These are phyloP conservation scores for Candida pseudoglaebosa DNA, from an alignment of 805 yeast genomes.

Conservation along the genomic window DNA sequence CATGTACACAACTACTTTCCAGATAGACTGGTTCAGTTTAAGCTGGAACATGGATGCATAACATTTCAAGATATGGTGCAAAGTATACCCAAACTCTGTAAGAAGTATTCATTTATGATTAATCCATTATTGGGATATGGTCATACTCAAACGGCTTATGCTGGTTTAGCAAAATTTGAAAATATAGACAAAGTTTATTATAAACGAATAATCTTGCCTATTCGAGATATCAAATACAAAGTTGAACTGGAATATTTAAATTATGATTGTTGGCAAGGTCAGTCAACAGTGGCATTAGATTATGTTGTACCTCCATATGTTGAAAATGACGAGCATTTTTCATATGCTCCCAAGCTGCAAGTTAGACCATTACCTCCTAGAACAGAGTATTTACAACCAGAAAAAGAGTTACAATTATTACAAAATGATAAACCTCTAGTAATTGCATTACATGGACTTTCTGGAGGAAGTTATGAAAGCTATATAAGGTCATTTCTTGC, in stretches of 20 bases:
- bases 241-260: conserved; percentile 25
- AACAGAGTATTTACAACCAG: conserved; percentile 54
- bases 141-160: conserved; percentile 47
- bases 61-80: conserved; percentile 32
- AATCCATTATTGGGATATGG: conserved; percentile 48
- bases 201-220: conserved; percentile 38
- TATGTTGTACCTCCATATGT: conserved; percentile 27
- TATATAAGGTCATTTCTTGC: conserved; percentile 56
- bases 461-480: conserved; percentile 79
- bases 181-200: conserved; percentile 40
- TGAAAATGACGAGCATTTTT: conserved; percentile 17
- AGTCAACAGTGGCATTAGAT: conserved; percentile 48
- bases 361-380: conserved; percentile 61
- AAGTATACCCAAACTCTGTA: conserved; percentile 37
- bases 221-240: conserved; percentile 23
- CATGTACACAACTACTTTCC: conserved; percentile 23
- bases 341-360: conserved; percentile 43
- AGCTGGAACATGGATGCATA: conserved; percentile 7
- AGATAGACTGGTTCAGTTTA: conserved; percentile 19
- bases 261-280: conserved; percentile 40
- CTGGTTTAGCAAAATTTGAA: conserved; percentile 42
- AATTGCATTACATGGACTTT: conserved; percentile 65
- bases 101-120: conserved; percentile 36
- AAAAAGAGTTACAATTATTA: conserved; percentile 34
- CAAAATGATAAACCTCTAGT: conserved; percentile 52